Evolutionary conservation across 1,139 yeast genomes (phyloP).

Genomic region (Blastobotrys proliferans): DNA sequence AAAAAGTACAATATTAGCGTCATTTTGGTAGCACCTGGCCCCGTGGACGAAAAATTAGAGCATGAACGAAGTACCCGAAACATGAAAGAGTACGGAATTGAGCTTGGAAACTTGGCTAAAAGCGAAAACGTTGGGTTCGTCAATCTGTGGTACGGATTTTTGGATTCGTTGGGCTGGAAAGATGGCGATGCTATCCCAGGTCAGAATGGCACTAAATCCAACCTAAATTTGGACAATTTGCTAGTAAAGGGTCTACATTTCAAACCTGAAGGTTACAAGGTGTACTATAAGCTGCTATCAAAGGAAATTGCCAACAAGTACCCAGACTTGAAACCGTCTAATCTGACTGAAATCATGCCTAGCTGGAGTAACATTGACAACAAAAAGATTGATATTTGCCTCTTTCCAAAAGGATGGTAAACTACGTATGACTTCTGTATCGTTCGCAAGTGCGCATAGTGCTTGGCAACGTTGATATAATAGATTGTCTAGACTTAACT

Average conservation of each 20-base stretch:
- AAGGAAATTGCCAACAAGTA: conserved; percentile 10
- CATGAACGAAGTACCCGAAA: no score
- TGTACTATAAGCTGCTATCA: conserved; percentile 43
- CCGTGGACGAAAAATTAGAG: conserved; percentile 55
- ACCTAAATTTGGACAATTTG: conserved; percentile 29
- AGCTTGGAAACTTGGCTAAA: conserved; percentile 44
- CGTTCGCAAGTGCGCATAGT: no score
- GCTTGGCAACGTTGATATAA: no score
- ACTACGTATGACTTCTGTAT: no score
- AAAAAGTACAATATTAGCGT: conserved; percentile 41
- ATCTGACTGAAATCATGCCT: conserved; percentile 1
- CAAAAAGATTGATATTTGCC: conserved; percentile 1
- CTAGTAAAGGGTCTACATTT: conserved; percentile 67
- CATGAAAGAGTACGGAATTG: conserved; percentile 48
- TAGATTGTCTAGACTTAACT: no score
- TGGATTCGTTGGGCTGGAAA: conserved; percentile 28
- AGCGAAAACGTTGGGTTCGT: conserved; percentile 48
- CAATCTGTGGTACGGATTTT: conserved; percentile 49
- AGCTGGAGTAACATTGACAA: neutral
- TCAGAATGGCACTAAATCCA: no score
- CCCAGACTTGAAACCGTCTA: neutral
- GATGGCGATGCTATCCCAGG: conserved; percentile 23
- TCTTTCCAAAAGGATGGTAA: no score
- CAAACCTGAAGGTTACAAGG: conserved; percentile 53
- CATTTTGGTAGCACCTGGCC: conserved; percentile 61